A percentile compares a stretch with the other conserved stretches of the same genome.
Conservation (phyloP, 2,329 filamentous ascomycete species). For the Fusarium tanahbumbuense region DNA sequence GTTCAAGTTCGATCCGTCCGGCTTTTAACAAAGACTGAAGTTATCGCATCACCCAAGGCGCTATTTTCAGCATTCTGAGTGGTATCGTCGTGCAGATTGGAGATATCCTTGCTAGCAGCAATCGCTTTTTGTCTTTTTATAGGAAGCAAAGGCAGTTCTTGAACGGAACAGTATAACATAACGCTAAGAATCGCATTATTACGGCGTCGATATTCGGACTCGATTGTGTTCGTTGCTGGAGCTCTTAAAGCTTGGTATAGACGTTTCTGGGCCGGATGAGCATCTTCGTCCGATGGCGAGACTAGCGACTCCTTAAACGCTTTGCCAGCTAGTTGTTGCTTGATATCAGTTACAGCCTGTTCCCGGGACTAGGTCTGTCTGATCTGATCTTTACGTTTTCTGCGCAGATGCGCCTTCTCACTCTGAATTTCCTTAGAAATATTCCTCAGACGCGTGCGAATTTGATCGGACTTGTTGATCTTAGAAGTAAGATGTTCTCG, state of each 20-base stretch:
- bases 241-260: background rate
- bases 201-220: background rate
- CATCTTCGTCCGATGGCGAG: background rate
- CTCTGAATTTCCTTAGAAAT: background rate
- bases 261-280: background rate
- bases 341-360: background rate
- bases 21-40: slow-evolving; percentile 4
- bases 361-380: background rate
- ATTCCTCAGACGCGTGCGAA: background rate
- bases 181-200: slow-evolving; percentile 4
- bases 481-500: background rate
- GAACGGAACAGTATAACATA: slow-evolving; percentile 12
- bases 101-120: accelerated
- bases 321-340: slow-evolving; percentile 1
- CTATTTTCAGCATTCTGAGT: background rate
- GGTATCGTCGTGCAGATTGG: background rate
- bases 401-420: background rate
- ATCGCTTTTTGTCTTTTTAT: background rate
- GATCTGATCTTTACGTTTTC: background rate
- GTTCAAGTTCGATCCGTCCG: background rate
- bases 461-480: background rate
- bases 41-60: background rate
- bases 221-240: background rate
- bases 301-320: background rate
- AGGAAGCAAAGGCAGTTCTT: background rate